Evolutionary conservation across 768 basidiomycete genomes (phyloP), one percentile per base, ranked within the genome.

Genomic region (Ramaria rubella): DNA sequence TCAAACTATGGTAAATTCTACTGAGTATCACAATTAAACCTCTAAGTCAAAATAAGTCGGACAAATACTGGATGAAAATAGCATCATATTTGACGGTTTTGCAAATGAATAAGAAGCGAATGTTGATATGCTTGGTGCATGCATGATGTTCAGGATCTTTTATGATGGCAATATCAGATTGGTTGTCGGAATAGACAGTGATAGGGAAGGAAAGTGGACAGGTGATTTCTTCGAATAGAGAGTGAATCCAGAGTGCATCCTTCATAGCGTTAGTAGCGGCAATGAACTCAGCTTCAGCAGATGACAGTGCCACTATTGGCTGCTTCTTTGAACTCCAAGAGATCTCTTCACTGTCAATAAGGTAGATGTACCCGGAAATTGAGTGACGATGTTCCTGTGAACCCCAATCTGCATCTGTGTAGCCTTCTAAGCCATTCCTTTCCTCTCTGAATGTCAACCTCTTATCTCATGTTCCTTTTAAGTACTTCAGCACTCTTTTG

Each of bases 261-360:
- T 70, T 64, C 0, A 66, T 49, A 0, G 70, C 69, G 31, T 74
- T 64, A 0, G 64, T 50, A 0, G 63, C 59, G 0, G 73, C 73
- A 15, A 76, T 67, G 61, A 75, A 78, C 64, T 79, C 76, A 0
- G 74, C 72, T 59, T 80, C 74, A 4, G 67, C 68, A 0, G 70
- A 75, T 0, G 75, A 79, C 0, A 68, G 60, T 0, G 79, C 62
- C 21, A 76, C 65, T n/a, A n/a, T n/a, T n/a, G n/a, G n/a, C n/a
- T n/a, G n/a, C n/a, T n/a, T n/a, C n/a, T n/a, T n/a, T n/a, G 0
- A 67, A 65, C 1, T 75, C 72, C 9, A 59, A 69, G n/a, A n/a
- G n/a, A n/a, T n/a, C n/a, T n/a, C n/a, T n/a, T n/a, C n/a, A n/a
- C n/a, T n/a, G n/a, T n/a, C n/a, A n/a, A n/a, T n/a, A n/a, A n/a